Percentiles rank a stretch among this genome's conserved stretches.
phyloP scores from a whole-genome alignment of 2,329 filamentous ascomycete species.

The Talaromyces islandicus region DNA sequence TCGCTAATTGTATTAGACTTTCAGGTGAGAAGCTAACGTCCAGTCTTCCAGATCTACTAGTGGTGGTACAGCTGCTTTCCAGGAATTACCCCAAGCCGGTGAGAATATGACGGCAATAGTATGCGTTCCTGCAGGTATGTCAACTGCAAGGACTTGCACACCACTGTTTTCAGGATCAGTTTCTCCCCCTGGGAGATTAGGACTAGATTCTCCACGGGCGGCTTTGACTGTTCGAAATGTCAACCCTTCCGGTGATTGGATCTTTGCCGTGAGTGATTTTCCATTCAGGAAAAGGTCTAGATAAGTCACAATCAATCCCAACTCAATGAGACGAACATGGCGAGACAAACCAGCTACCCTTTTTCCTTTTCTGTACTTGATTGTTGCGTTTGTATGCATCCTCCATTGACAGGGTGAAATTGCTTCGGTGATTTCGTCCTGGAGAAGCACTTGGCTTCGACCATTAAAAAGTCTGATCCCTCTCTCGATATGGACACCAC shows the following conservation, averaged over 20 bases:
- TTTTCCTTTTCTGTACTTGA: neutral
- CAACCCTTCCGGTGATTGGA: neutral
- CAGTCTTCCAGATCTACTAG: neutral
- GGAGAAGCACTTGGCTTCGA: neutral
- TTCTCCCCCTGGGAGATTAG: neutral
- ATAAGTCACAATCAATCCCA: neutral
- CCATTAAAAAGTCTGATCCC: neutral
- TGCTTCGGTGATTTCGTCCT: neutral
- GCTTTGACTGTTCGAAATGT: neutral
- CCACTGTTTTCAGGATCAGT: neutral
- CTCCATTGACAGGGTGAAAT: neutral
- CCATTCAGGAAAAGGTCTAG: neutral
- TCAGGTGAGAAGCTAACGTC: neutral
- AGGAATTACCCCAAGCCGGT: neutral
- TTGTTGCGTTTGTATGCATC: constrained; percentile 3
- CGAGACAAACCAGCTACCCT: neutral
- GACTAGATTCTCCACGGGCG: neutral
- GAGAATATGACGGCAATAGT: neutral
- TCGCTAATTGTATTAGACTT: neutral
- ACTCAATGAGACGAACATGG: neutral
- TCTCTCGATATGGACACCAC: neutral
- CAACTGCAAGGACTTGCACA: neutral
- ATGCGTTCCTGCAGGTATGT: neutral
- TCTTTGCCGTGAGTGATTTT: neutral
- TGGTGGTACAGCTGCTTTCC: neutral